Base-by-base conservation (phyloP, 1,139 yeast species). In the Pichia sp. region DNA sequence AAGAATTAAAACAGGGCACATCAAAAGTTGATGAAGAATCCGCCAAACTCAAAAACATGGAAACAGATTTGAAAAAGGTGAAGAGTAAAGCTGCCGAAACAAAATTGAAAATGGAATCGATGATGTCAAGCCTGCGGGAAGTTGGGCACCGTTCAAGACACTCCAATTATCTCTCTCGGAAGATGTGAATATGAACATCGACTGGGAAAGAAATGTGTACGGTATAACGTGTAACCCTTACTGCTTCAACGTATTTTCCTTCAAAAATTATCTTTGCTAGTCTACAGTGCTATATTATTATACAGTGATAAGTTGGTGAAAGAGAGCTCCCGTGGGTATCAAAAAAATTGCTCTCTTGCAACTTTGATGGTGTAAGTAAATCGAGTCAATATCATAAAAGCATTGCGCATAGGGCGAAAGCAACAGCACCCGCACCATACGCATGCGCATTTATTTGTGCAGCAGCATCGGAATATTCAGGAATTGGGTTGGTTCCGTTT, bases 121-220 rank as follows among this genome's bases (percentile, higher is more conserved):
- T 35, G 1, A 19, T 41, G n/a, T 22, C 17, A 2, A 23, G 15
- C 10, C 9, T 41, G 19, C 38, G 20, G 23, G 42, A 38, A 20
- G 29, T 30, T n/a, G 38, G 42, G 15, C 33, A 31, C 18, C 19
- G 44, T 12, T 27, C 40, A 12, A 36, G 44, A 16, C 42, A 41
- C 22, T 32, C 33, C 3, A 40, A 40, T 27, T 39, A 39, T 26
- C 26, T 25, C 9, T 33, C 25, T 17, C 35, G 42, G 3, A 39
- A 30, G 18, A 34, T 31, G 19, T 25, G 5, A 25, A 11, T 25
- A n/a, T n/a, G n/a, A n/a, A n/a, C n/a, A n/a, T n/a, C n/a, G n/a
- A n/a, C n/a, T 14, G 15, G 8, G 16, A 24, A 24, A 11, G 27
- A 17, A n/a, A 24, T 8, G 12, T 8, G 25, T 23, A 12, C 13